Conservation (phyloP, 768 basidiomycete species). For the Trametes maxima region DNA sequence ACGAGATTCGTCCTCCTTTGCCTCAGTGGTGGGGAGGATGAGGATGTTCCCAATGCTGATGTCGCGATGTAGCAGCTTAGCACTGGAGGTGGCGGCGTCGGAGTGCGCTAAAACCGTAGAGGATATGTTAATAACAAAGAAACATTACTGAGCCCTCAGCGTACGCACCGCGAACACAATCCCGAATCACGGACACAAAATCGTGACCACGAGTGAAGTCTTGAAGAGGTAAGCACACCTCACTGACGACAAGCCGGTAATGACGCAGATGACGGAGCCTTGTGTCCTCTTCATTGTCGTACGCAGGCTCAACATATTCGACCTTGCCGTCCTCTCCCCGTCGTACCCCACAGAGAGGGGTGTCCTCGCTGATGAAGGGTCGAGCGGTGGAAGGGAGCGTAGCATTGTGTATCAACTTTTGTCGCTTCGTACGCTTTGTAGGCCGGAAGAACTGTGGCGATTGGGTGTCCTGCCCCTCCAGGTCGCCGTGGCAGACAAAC, state of each 20-base stretch:
- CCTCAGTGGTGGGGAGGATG: neutral
- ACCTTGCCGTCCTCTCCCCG: no score
- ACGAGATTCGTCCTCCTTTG: neutral
- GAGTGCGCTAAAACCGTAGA: neutral
- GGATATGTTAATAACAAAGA: neutral
- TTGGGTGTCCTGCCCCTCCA: neutral
- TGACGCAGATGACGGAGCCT: neutral
- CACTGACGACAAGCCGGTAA: constrained; percentile 7
- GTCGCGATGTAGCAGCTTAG: constrained; percentile 7
- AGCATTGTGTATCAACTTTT: neutral
- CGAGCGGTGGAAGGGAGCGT: neutral
- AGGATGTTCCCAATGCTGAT: constrained; percentile 13
- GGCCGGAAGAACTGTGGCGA: neutral
- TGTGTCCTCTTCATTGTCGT: no score
- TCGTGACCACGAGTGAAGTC: neutral
- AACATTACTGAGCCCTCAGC: no score
- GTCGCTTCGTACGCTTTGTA: no score
- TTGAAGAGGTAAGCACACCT: neutral
- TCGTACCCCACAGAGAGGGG: neutral
- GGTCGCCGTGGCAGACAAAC: constrained; percentile 7
- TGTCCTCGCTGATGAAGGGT: no score
- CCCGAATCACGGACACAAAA: neutral
- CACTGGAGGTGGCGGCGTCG: neutral
- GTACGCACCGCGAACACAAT: constrained; percentile 4
- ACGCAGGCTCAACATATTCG: no score